Base-by-base conservation (phyloP, 139 green algal genomes). In the Volvox reticuliferus region DNA sequence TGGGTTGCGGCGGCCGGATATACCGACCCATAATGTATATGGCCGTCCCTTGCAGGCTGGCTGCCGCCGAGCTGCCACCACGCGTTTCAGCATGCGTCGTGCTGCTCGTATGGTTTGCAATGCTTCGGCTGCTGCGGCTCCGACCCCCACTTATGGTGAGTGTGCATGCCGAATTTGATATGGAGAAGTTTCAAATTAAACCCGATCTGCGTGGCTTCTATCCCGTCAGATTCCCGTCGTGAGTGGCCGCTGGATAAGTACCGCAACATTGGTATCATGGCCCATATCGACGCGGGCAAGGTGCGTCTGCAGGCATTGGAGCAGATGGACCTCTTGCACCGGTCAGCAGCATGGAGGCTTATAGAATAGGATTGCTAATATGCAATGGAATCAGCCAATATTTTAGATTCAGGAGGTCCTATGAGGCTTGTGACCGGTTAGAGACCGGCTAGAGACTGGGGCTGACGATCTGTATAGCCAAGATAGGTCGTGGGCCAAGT, bases 211-310 rank as follows among this genome's bases (percentile, higher is more conserved):
- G 9, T 16, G 65, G 76, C 50, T 61, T 82, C 16, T 69, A 3
- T 32, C 30, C 13, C 44, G 12, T 1, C 79, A 88, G 79, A 91
- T 63, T 67, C 88, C 12, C 88, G 62, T 19, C 93, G 94, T 37
- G 94, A 94, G 73, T 82, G 71, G 71, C 91, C 96, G 6, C 95
- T 99, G 63, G 91, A 98, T 28, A 97, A 95, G 85, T 99, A 99
- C 96, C 95, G 98, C 78, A 99, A 99, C 95, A 99, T 99, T 88
- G 98, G 98, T 94, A 99, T 99, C 95, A 99, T 99, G 97, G 98
- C 98, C 19, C 97, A 99, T 94, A 99, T 99, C 88, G 97, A 99
- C 83, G 97, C 97, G 71, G 97, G 97, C 90, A 99, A 99, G 94
- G 96, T 97, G 71, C 55, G 78, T n/a, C 13, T 44, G 78, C 16